These are phyloP conservation scores for Agapanthus africanus DNA, from an alignment of 106 monocot genomes.

Conservation along the genomic window DNA sequence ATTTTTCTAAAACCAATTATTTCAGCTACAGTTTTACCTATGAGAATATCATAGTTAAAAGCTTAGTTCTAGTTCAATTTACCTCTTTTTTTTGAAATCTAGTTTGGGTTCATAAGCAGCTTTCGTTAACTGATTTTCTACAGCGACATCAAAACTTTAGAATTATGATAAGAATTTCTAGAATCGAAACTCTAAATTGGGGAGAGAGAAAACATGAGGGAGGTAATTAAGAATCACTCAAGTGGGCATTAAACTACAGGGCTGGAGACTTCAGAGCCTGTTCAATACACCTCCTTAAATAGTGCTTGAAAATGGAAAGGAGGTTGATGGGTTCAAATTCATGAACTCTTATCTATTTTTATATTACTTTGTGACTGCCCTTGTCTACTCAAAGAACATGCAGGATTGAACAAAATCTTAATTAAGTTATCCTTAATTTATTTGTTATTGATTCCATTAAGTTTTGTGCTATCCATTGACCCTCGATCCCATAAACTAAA, in stretches of 20 bases:
- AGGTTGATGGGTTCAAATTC: background rate
- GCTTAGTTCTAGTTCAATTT: too few species aligned
- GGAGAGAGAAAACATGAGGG: too few species aligned
- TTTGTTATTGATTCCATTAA: background rate
- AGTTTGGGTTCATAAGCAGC: too few species aligned
- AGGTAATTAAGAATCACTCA: too few species aligned
- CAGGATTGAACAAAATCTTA: background rate
- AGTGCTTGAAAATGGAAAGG: background rate
- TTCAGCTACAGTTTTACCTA: too few species aligned
- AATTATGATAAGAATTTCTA: too few species aligned
- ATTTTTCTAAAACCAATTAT: background rate
- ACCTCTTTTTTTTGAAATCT: too few species aligned
- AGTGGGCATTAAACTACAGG: background rate
- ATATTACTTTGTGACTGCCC: background rate
- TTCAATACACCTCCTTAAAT: background rate
- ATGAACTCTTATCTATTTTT: background rate
- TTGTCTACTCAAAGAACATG: background rate
- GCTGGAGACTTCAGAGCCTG: background rate
- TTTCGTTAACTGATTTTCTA: too few species aligned
- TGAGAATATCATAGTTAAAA: too few species aligned
- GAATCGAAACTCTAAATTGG: too few species aligned
- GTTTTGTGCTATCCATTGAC: background rate
- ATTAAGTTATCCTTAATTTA: background rate
- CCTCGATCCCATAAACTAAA: too few species aligned
- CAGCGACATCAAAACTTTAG: too few species aligned